phyloP scores from a whole-genome alignment of 2,329 filamentous ascomycete species.

The Trichophyton mentagrophytes region DNA sequence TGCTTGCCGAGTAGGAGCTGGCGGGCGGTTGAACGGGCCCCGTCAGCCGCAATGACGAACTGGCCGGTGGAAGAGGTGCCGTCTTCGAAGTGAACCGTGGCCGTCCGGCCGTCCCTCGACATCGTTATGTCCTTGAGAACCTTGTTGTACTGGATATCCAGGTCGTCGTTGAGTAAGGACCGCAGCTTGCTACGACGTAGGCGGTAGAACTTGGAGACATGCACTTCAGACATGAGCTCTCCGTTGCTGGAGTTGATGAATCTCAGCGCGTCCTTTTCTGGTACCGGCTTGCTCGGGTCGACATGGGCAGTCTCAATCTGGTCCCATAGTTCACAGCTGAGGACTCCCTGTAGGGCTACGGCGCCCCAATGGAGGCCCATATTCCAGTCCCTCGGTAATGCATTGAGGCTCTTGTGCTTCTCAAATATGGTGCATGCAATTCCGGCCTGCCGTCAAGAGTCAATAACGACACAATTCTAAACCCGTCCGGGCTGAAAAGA shows the following conservation, averaged over 20 bases:
- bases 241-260: conserved; percentile 20
- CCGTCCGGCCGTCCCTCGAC: conserved; percentile 2
- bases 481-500: neutral
- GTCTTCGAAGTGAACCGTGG: conserved; percentile 6
- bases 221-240: conserved; percentile 18
- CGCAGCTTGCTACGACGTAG: conserved; percentile 22
- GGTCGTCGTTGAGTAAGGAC: conserved; percentile 16
- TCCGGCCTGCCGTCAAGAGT: conserved; percentile 14
- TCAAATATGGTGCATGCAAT: conserved; percentile 5
- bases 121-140: conserved; percentile 3
- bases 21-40: conserved; percentile 54
- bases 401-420: neutral
- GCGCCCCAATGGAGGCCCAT: conserved; percentile 49
- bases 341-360: conserved; percentile 10
- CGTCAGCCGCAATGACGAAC: conserved; percentile 52
- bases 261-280: conserved; percentile 15
- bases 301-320: conserved; percentile 19
- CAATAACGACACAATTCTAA: neutral
- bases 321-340: conserved; percentile 18
- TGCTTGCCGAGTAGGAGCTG: conserved; percentile 35
- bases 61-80: conserved; percentile 4
- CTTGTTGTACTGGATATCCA: conserved; percentile 20
- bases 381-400: conserved; percentile 33
- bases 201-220: conserved; percentile 19
- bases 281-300: conserved; percentile 18